Evolutionary conservation across 768 basidiomycete species (phyloP).

Genomic region (Hysterangium stoloniferum): DNA sequence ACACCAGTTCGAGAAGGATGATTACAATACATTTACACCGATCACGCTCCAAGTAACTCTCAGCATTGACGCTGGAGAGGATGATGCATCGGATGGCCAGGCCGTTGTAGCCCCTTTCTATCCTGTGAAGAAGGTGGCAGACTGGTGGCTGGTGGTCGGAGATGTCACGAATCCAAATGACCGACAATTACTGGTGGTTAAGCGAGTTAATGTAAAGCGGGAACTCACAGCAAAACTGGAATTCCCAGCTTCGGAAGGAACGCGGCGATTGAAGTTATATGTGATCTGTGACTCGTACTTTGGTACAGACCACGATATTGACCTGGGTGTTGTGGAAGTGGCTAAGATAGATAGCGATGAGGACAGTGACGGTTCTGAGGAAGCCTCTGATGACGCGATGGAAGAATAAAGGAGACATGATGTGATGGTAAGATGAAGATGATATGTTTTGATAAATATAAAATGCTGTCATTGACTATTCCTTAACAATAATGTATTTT

Average conservation of each 20-base stretch:
- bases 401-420: too few relatives aligned
- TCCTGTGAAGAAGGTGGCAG: conserved; percentile 83
- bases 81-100: conserved; percentile 68
- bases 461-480: too few relatives aligned
- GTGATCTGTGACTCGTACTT: conserved; percentile 91
- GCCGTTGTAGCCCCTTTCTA: conserved; percentile 90
- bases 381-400: conserved; percentile 9
- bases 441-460: not conserved
- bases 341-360: conserved; percentile 85
- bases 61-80: conserved; percentile 73
- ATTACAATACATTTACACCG: conserved; percentile 79
- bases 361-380: conserved; percentile 28
- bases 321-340: conserved; percentile 74
- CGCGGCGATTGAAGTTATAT: conserved; percentile 74
- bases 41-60: conserved; percentile 76
- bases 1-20: conserved; percentile 78
- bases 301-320: conserved; percentile 89
- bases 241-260: conserved; percentile 80
- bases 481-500: too few relatives aligned
- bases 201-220: conserved; percentile 78
- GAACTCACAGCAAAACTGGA: conserved; percentile 79
- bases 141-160: conserved; percentile 98
- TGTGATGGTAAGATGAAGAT: not conserved
- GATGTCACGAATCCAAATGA: conserved; percentile 45
- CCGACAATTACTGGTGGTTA: conserved; percentile 77